A percentile compares a stretch with the other conserved stretches of the same genome.
Conservation (phyloP, 1,139 yeast genomes). For the Pichia sp. region DNA sequence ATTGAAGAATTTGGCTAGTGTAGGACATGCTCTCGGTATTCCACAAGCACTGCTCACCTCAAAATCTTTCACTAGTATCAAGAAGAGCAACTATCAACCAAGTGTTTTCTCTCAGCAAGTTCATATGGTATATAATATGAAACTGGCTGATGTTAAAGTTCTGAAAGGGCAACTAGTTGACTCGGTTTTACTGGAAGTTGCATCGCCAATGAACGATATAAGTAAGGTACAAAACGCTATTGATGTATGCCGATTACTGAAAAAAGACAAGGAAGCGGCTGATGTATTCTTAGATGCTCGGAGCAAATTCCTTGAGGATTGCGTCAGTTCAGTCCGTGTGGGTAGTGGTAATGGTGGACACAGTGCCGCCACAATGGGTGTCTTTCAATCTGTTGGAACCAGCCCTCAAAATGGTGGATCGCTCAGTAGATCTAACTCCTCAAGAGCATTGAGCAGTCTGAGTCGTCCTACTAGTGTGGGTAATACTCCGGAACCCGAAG, state of each 20-base stretch:
- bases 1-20: slow-evolving; percentile 4
- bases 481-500: slow-evolving; percentile 1
- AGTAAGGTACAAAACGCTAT: slow-evolving; percentile 2
- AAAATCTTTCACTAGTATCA: slow-evolving; percentile 1
- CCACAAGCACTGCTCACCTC: slow-evolving; percentile 6
- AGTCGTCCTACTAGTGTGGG: slow-evolving; percentile 8
- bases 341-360: slow-evolving; percentile 8
- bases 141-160: slow-evolving; percentile 2
- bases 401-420: not conserved
- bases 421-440: slow-evolving; percentile 8
- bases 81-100: not conserved
- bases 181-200: slow-evolving; percentile 4
- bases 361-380: not conserved
- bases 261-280: slow-evolving; percentile 11
- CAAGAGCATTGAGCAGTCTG: slow-evolving; percentile 2
- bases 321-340: slow-evolving; percentile 8
- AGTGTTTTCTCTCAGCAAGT: slow-evolving; percentile 8
- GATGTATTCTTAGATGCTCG: slow-evolving; percentile 8
- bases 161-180: slow-evolving; percentile 6
- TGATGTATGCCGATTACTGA: slow-evolving; percentile 6
- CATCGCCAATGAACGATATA: slow-evolving; percentile 1
- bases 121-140: slow-evolving; percentile 8
- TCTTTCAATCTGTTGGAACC: not conserved
- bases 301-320: slow-evolving; percentile 9
- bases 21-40: slow-evolving; percentile 8